A percentile compares a stretch with the other conserved stretches of the same genome.
phyloP scores from a whole-genome alignment of 176 grass and related monocot species.

The Oryza glaberrima region DNA sequence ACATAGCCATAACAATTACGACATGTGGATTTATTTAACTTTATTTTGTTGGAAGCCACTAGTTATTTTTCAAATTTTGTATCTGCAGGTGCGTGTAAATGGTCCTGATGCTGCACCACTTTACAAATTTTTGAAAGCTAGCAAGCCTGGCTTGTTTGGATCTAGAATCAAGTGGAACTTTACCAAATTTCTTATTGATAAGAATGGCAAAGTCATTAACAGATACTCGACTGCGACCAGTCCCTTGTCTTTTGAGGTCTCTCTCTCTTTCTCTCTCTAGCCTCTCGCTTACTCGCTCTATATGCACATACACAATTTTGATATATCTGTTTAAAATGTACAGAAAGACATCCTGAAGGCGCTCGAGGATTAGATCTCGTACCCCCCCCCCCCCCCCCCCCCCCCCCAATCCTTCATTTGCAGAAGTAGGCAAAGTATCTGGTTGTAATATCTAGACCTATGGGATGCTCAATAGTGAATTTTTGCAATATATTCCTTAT shows the following conservation, averaged over 20 bases:
- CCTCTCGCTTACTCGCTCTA: background rate
- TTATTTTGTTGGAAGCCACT: background rate
- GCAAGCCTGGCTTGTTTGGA: conserved; percentile 71
- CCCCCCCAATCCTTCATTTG: background rate
- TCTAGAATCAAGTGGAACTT: conserved; percentile 96
- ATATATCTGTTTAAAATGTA: conserved; percentile 38
- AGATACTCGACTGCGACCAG: conserved; percentile 62
- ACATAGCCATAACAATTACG: background rate
- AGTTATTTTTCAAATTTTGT: background rate
- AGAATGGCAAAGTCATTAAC: conserved; percentile 78
- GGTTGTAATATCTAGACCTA: conserved; percentile 2
- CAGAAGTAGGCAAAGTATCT: conserved; percentile 33
- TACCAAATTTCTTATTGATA: conserved; percentile 89
- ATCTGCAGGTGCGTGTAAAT: conserved; percentile 78
- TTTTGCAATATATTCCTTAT: background rate
- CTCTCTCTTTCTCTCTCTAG: background rate
- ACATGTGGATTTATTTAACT: background rate
- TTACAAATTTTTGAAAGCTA: conserved; percentile 91
- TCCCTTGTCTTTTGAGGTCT: conserved; percentile 76
- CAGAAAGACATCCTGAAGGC: conserved; percentile 87
- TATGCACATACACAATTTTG: background rate
- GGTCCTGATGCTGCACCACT: conserved; percentile 67
- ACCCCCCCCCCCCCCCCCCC: background rate
- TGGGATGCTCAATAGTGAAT: background rate
- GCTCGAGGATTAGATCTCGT: conserved; percentile 43